phyloP scores from a whole-genome alignment of 2,329 filamentous ascomycete genomes.

The Chaetomium globosum region DNA sequence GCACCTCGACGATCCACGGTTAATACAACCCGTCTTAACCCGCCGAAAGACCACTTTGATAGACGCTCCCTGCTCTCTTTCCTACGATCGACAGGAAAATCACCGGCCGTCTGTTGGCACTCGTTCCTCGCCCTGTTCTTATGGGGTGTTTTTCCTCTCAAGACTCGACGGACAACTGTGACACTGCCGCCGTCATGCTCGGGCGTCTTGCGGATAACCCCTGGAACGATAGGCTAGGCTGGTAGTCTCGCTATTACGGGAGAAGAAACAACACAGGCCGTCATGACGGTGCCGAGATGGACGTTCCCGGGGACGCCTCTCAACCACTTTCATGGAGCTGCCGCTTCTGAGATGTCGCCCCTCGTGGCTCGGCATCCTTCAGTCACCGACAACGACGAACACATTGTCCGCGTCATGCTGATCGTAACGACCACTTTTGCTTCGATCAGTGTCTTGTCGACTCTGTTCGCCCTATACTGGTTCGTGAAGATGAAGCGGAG shows the following conservation, averaged over 20 bases:
- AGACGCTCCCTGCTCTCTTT: neutral
- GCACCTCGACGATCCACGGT: neutral
- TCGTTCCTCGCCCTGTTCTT: neutral
- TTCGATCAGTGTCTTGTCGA: conserved; percentile 59
- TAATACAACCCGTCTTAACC: neutral
- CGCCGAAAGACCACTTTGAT: neutral
- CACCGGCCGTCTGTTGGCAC: neutral
- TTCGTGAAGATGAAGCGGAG: conserved; percentile 72
- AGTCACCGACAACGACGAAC: neutral
- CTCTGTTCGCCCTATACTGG: conserved; percentile 66
- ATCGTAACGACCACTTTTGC: conserved; percentile 49
- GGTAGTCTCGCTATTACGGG: conserved; percentile 23
- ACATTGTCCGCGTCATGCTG: conserved; percentile 25
- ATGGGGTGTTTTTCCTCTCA: neutral
- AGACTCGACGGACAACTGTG: neutral
- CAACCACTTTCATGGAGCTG: neutral
- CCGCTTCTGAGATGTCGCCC: neutral
- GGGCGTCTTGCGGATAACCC: conserved; percentile 10
- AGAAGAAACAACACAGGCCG: neutral
- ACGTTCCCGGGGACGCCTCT: conserved; percentile 2
- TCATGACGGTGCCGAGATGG: conserved; percentile 8
- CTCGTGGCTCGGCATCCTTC: conserved; percentile 8
- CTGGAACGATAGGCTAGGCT: conserved; percentile 25
- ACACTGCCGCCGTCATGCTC: conserved; percentile 20
- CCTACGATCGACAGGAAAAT: neutral